Conservation (phyloP, 2,329 filamentous ascomycete species). For the Metarhizium guizhouense region DNA sequence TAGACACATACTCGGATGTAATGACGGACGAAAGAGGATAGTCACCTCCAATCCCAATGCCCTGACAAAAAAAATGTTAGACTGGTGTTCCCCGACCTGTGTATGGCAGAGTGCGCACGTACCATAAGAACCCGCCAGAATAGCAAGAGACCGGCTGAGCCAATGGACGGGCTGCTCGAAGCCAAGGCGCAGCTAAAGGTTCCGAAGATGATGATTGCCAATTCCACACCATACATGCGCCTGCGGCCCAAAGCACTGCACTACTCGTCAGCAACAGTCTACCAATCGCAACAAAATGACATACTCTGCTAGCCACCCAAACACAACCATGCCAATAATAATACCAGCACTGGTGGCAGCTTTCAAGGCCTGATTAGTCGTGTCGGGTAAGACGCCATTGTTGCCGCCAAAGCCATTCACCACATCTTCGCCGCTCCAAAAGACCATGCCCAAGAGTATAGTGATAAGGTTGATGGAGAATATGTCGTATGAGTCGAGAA, state of each 20-base stretch:
- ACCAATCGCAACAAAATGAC: constrained; percentile 8
- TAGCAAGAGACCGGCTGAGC: constrained; percentile 51
- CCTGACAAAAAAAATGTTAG: constrained; percentile 25
- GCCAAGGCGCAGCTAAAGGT: constrained; percentile 60
- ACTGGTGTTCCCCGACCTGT: neutral
- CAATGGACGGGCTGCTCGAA: constrained; percentile 51
- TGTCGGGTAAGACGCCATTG: constrained; percentile 50
- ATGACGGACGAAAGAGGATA: constrained; percentile 76
- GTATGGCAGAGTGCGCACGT: constrained; percentile 11
- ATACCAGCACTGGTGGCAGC: constrained; percentile 74
- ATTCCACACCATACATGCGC: constrained; percentile 73
- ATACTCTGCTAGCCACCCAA: constrained; percentile 67
- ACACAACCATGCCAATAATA: constrained; percentile 66
- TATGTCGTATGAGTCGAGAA: constrained; percentile 73
- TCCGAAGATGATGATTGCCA: constrained; percentile 62
- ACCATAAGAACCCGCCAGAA: constrained; percentile 72
- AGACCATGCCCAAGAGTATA: constrained; percentile 65
- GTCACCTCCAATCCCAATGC: constrained; percentile 71
- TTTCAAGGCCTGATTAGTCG: constrained; percentile 66
- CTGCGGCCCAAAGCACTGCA: constrained; percentile 57
- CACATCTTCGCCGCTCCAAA: constrained; percentile 47
- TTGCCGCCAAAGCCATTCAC: constrained; percentile 40
- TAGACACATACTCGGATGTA: constrained; percentile 52
- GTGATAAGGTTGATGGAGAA: constrained; percentile 73
- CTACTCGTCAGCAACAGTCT: constrained; percentile 9